Percentiles rank a stretch among this genome's conserved stretches.
phyloP scores from a whole-genome alignment of 179 eudicot genomes.

The Silene vulgaris region DNA sequence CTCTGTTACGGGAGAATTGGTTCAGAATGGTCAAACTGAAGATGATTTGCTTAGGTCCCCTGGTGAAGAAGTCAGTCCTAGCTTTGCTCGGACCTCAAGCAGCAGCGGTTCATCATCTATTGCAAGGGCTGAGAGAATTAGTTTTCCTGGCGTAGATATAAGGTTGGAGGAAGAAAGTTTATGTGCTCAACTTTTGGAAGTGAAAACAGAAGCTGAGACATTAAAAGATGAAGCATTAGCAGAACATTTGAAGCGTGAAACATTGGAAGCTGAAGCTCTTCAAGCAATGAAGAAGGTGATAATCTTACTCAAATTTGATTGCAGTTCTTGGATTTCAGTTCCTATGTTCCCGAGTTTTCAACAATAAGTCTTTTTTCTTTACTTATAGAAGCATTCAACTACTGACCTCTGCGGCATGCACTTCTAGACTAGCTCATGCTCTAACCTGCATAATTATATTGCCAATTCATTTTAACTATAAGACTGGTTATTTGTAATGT shows the following conservation, averaged over 20 bases:
- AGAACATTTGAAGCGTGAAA: slow-evolving; percentile 45
- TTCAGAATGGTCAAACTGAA: slow-evolving; percentile 23
- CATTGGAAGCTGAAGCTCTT: slow-evolving; percentile 51
- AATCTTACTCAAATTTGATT: slow-evolving; percentile 13
- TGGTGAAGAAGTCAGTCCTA: slow-evolving; percentile 4
- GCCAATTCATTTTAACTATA: too few species aligned
- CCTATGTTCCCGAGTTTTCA: background rate
- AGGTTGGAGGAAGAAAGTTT: slow-evolving; percentile 45
- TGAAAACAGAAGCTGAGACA: slow-evolving; percentile 38
- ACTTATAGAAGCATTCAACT: background rate
- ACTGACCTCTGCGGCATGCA: background rate
- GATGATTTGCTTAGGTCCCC: slow-evolving; percentile 25
- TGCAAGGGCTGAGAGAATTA: slow-evolving; percentile 31
- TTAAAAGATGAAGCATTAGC: slow-evolving; percentile 36
- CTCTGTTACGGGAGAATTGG: slow-evolving; percentile 18
- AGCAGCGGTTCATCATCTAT: slow-evolving; percentile 27
- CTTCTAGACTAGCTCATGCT: background rate
- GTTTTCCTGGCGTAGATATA: slow-evolving; percentile 29
- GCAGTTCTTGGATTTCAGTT: background rate
- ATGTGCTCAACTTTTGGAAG: slow-evolving; percentile 38
- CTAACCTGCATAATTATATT: too few species aligned
- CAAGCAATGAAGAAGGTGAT: slow-evolving; percentile 50
- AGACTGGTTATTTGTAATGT: background rate
- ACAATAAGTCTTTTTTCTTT: background rate
- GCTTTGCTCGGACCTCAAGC: slow-evolving; percentile 16